Percentiles rank a stretch among this genome's conserved stretches.
Conservation (phyloP, 768 basidiomycete genomes). For the Coprinopsis cinerea region DNA sequence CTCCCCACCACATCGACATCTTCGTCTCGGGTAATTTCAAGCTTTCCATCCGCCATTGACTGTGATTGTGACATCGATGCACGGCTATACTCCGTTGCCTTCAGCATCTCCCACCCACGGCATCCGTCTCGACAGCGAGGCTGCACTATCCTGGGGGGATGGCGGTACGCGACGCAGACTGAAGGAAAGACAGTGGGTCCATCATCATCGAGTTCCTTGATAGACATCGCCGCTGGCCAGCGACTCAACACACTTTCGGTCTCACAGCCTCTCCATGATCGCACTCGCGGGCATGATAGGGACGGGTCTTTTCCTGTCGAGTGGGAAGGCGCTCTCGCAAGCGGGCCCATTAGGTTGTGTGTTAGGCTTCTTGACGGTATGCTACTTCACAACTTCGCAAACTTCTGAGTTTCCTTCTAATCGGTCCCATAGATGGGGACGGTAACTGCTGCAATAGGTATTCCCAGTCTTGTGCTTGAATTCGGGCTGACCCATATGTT, state of each 20-base stretch:
- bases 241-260: neutral
- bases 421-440: slow-evolving; percentile 23
- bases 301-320: slow-evolving; percentile 52
- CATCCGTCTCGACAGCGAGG: too few relatives aligned
- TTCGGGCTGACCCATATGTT: neutral
- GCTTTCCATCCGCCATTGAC: too few relatives aligned
- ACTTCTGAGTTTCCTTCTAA: neutral
- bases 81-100: too few relatives aligned
- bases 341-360: slow-evolving; percentile 51
- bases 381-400: slow-evolving; percentile 2
- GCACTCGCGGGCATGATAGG: slow-evolving; percentile 37
- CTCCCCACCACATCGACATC: too few relatives aligned
- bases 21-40: too few relatives aligned
- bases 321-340: slow-evolving; percentile 40
- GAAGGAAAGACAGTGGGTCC: slow-evolving; percentile 26
- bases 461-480: neutral
- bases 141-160: too few relatives aligned
- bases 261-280: slow-evolving; percentile 25
- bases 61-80: too few relatives aligned
- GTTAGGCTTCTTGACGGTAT: slow-evolving; percentile 39
- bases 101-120: too few relatives aligned
- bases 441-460: slow-evolving; percentile 26
- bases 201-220: neutral
- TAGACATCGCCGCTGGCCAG: neutral
- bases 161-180: slow-evolving; percentile 19